Base-by-base conservation (phyloP, 2,329 filamentous ascomycete species). In the Fusarium coffeatum region DNA sequence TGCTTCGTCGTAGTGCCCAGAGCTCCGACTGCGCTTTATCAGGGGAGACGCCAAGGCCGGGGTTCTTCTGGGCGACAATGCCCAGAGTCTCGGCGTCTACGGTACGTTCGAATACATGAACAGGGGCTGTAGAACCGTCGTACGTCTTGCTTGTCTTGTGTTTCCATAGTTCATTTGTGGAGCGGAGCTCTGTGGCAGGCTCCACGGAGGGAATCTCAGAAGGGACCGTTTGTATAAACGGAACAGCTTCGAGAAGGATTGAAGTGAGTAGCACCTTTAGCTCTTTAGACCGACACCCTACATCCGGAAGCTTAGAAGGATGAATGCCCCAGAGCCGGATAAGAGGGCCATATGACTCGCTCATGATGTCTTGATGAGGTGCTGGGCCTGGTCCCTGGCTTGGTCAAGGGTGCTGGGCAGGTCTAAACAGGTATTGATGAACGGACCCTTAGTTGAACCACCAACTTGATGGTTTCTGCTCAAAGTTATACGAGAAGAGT, bases 1-100 rank as follows among this genome's bases (percentile, higher is more conserved):
- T 79, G 76, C 88, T 91, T 46, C 84, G 84, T 59, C 92, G 85
- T 42, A 87, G 87, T 55, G 85, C 86, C 91, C 91, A 93, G 20
- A 83, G 85, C 78, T 92, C 90, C 2, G 76, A 54, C 25, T 68
- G 70, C 20, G 74, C 32, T 37, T 71, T 73, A 9, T 51, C 40
- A 10, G 63, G 66, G 27, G 60, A 61, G 18, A 76, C 62, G 12
- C 73, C 64, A 2, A 74, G 70, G 7, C 75, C 74, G 54, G 77
- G 76, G 64, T 79, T 77, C 63, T 76, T 73, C 37, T 77, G 74
- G 10, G 80, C 79, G 41, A 83, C 72, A 40, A 74, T 73, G 51
- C 79, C 78, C 8, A 89, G 79, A 32, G 84, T 83, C 37, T 79
- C 76, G 2, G 80, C 79, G 10, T 82, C 71, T 23, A 91, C 78